Percentiles rank a stretch among this genome's conserved stretches.
Conservation (phyloP, 768 basidiomycete genomes). For the Asterophora lycoperdoides region DNA sequence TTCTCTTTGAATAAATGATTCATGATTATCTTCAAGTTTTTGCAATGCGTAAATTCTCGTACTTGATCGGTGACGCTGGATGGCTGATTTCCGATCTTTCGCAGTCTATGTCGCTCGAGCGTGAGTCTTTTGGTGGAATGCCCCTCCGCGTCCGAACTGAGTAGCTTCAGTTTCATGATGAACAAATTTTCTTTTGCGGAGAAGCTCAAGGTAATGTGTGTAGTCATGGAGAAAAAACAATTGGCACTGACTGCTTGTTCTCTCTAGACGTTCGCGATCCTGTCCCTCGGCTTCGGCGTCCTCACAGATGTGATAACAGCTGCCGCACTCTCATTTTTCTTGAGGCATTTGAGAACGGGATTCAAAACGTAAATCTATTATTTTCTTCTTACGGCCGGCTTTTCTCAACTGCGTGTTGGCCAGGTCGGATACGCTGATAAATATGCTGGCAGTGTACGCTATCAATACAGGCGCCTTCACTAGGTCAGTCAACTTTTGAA, state of each 20-base stretch:
- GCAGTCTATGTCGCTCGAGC: background rate
- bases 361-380: constrained; percentile 36
- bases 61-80: background rate
- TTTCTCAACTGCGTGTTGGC: too few relatives aligned
- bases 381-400: background rate
- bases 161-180: background rate
- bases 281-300: constrained; percentile 47
- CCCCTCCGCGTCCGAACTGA: background rate
- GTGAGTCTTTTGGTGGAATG: background rate
- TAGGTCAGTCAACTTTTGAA: constrained; percentile 33
- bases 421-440: constrained; percentile 57
- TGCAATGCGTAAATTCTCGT: background rate
- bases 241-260: background rate
- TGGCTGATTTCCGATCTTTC: background rate
- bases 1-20: background rate
- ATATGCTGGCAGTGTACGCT: constrained; percentile 53
- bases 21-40: background rate
- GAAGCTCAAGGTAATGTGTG: background rate
- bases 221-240: background rate
- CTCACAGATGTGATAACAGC: constrained; percentile 51
- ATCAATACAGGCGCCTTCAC: constrained; percentile 59
- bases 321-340: constrained; percentile 46
- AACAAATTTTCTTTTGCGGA: too few relatives aligned
- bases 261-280: constrained; percentile 39
- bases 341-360: constrained; percentile 50